Conservation (phyloP, 495 filamentous ascomycete genomes). For the Rhypophila decipiens region DNA sequence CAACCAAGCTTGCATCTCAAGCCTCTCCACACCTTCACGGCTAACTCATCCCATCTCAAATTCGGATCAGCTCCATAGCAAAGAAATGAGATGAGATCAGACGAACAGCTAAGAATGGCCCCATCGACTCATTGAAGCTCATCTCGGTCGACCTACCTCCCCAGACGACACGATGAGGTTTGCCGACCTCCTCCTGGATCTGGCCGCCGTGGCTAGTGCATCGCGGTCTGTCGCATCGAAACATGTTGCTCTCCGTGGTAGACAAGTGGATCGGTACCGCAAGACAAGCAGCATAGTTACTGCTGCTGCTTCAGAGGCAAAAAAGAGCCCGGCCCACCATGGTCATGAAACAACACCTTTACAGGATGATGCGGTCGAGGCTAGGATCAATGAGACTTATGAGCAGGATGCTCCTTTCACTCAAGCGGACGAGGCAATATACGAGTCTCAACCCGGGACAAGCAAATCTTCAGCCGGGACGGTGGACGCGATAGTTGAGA, state of each 20-base stretch:
- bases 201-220: slow-evolving; percentile 70
- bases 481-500: too few relatives aligned
- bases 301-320: slow-evolving; percentile 30
- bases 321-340: slow-evolving; percentile 1
- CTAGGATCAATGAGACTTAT: too few relatives aligned
- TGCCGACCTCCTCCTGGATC: slow-evolving; percentile 61
- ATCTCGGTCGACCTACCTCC: too few relatives aligned
- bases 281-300: slow-evolving; percentile 70
- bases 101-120: too few relatives aligned
- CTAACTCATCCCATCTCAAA: background rate
- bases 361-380: background rate
- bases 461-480: too few relatives aligned
- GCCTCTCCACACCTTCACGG: too few relatives aligned
- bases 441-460: too few relatives aligned
- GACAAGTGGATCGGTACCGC: slow-evolving; percentile 73
- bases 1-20: too few relatives aligned
- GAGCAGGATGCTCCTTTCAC: too few relatives aligned
- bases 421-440: too few relatives aligned
- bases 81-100: background rate
- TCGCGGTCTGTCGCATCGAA: slow-evolving; percentile 69
- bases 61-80: background rate
- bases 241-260: slow-evolving; percentile 69
- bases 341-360: background rate
- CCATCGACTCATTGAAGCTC: too few relatives aligned
- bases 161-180: slow-evolving; percentile 44